phyloP scores from a whole-genome alignment of 75 land plant genomes.

The Cryptomeria japonica region DNA sequence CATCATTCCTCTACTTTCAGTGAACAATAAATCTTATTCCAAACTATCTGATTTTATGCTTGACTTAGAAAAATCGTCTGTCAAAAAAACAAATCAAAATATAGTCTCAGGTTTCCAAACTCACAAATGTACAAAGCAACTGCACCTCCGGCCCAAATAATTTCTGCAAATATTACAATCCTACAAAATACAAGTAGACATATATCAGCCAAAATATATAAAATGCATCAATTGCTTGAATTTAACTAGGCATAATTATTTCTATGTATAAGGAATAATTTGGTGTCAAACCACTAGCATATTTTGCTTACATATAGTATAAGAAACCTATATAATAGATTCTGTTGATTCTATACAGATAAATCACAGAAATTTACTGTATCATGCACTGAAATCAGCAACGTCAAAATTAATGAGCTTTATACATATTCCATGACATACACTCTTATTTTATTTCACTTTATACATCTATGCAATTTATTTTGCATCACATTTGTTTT shows the following conservation, averaged over 20 bases:
- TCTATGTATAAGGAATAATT: neutral
- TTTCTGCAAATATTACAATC: conserved; percentile 68
- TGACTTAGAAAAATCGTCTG: neutral
- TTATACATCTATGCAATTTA: too few relatives aligned
- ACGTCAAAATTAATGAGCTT: too few relatives aligned
- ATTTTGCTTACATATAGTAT: neutral
- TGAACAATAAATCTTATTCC: neutral
- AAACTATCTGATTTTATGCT: neutral
- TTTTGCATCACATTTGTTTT: too few relatives aligned
- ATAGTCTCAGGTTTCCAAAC: conserved; percentile 14
- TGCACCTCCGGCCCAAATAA: conserved; percentile 71
- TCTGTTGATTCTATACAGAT: neutral
- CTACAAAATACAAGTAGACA: conserved; percentile 39
- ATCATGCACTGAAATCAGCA: too few relatives aligned
- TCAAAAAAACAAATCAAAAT: neutral
- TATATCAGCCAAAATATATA: neutral
- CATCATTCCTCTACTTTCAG: neutral
- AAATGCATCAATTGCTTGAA: neutral
- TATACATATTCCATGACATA: too few relatives aligned
- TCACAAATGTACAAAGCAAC: conserved; percentile 78
- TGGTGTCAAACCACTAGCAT: neutral
- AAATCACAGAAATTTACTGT: neutral
- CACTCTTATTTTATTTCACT: too few relatives aligned
- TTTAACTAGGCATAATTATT: neutral
- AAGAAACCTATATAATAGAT: neutral